Base-by-base conservation (phyloP, 176 grass and related monocot genomes). In the Oryza meridionalis region DNA sequence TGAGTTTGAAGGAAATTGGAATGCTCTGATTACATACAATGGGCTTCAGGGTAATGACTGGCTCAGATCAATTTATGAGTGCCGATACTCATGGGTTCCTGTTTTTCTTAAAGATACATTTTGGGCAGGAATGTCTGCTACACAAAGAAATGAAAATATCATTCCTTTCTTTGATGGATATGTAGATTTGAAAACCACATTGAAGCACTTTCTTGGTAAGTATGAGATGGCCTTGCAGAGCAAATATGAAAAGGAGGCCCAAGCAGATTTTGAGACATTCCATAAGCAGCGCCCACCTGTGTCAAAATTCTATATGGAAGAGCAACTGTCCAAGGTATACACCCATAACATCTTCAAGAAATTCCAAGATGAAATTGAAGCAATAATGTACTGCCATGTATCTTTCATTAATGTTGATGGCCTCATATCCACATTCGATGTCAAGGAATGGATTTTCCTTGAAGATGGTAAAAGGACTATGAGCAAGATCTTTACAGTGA, bases 301-400 rank as follows among this genome's bases (percentile, higher is more conserved):
- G 51, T 96, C 96, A 45, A 95, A 95, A 82, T 99, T 98, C 74
- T 94, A 95, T 79, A 98, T 95, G 96, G 96, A 98, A 87, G 93
- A 98, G 62, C 96, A 98, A 77, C 91, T 98, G 25, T 95, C 96
- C 14, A 98, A 93, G 82, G 89, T 94, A 59, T 98, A 95, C 84
- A 98, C 96, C 55, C 89, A 93, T 81, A 98, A 94, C 81, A 94
- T 95, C 82, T 98, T 98, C 73, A 98, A 98, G 84, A 93, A 88
- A 73, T 95, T 98, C 61, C 96, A 98, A 76, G 93, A 95, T 95
- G 96, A 98, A 88, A 92, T 98, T 75, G 93, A 95, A 87, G 91
- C 93, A 74, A 98, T 98, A 75, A 98, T 98, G 96, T 98, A 98
- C 86, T 98, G 93, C 76, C 93, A 98, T 67, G 91, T 92, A 82